Evolutionary conservation across 2,329 filamentous ascomycete species (phyloP).

Genomic region (Ascochyta rabiei): DNA sequence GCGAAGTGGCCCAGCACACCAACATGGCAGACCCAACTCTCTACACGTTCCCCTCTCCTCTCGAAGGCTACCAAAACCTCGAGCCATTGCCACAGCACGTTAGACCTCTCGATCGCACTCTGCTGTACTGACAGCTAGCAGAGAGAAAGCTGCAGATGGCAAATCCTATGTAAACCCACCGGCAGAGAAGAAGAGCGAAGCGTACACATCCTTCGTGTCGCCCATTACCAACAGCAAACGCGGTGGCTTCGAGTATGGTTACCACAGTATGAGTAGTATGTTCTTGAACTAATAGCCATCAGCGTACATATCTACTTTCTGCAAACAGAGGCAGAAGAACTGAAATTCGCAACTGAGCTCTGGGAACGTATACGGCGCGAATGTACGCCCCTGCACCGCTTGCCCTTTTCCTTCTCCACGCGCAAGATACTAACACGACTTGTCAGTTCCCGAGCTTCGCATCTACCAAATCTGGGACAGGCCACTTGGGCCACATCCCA

Average conservation of each 20-base stretch:
- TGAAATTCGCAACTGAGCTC: slow-evolving; percentile 71
- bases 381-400: slow-evolving; percentile 59
- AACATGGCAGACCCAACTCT: slow-evolving; percentile 51
- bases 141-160: slow-evolving; percentile 70
- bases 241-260: slow-evolving; percentile 72
- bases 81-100: slow-evolving; percentile 58
- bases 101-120: not conserved
- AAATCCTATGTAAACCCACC: slow-evolving; percentile 77
- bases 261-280: not conserved
- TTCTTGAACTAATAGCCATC: slow-evolving; percentile 7
- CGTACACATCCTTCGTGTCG: slow-evolving; percentile 72
- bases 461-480: slow-evolving; percentile 79
- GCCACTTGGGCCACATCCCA: slow-evolving; percentile 80
- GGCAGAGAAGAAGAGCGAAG: slow-evolving; percentile 64
- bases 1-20: slow-evolving; percentile 10
- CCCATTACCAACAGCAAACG: slow-evolving; percentile 69
- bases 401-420: not conserved
- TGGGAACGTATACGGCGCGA: slow-evolving; percentile 81
- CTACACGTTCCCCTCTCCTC: slow-evolving; percentile 62
- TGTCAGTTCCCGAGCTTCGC: slow-evolving; percentile 78
- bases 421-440: not conserved
- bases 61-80: slow-evolving; percentile 64
- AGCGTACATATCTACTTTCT: slow-evolving; percentile 82
- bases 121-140: slow-evolving; percentile 31
- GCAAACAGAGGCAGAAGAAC: slow-evolving; percentile 65